A percentile compares a stretch with the other conserved stretches of the same genome.
These are phyloP conservation scores for Yarrowia yakushimensis DNA, from an alignment of 805 yeast genomes.

Conservation along the genomic window DNA sequence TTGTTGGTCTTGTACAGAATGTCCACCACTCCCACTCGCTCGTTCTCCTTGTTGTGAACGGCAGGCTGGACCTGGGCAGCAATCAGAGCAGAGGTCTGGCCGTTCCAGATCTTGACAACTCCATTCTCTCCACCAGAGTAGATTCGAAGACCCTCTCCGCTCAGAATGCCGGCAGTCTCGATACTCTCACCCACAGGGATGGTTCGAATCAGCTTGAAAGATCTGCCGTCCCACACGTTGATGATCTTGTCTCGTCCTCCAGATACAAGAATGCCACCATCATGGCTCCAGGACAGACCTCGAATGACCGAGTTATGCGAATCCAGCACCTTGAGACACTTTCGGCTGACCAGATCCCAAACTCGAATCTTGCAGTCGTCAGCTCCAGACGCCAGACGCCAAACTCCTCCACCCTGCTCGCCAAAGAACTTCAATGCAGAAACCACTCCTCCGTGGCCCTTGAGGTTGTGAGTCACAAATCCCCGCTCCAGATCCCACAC, in stretches of 20 bases:
- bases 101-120: slow-evolving; percentile 62
- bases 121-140: slow-evolving; percentile 79
- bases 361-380: slow-evolving; percentile 54
- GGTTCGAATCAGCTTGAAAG: slow-evolving; percentile 57
- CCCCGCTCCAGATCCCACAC: slow-evolving; percentile 92
- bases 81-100: slow-evolving; percentile 46
- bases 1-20: slow-evolving; percentile 40
- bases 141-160: slow-evolving; percentile 37
- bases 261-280: slow-evolving; percentile 57
- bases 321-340: slow-evolving; percentile 54
- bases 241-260: slow-evolving; percentile 89
- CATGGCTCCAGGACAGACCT: slow-evolving; percentile 63
- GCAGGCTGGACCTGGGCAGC: slow-evolving; percentile 41
- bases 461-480: slow-evolving; percentile 79
- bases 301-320: slow-evolving; percentile 86
- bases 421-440: slow-evolving; percentile 76
- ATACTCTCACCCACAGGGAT: slow-evolving; percentile 61
- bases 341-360: slow-evolving; percentile 69
- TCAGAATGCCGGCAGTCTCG: slow-evolving; percentile 40
- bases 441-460: slow-evolving; percentile 90
- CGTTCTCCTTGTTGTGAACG: slow-evolving; percentile 40
- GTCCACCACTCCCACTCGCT: slow-evolving; percentile 69
- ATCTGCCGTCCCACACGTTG: slow-evolving; percentile 54
- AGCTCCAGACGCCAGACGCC: slow-evolving; percentile 77
- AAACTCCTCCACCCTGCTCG: slow-evolving; percentile 52